Base-by-base conservation (phyloP, 352 stramenopile species). In the Globisporangium paddicum region DNA sequence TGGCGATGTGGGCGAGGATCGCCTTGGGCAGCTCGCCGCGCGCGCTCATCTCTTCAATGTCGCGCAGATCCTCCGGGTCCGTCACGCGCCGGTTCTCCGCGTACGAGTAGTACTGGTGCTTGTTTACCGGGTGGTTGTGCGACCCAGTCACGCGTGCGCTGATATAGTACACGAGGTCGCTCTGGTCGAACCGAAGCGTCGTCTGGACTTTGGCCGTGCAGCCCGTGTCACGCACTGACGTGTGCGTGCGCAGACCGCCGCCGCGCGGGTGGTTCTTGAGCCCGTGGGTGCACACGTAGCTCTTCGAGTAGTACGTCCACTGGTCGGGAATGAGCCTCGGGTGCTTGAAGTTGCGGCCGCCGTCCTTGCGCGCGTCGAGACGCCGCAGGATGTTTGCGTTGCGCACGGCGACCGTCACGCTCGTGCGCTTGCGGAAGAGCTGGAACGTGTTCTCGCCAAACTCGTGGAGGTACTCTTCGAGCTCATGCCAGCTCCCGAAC, bases 291-390 rank as follows among this genome's bases (percentile, higher is more conserved):
- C 80, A 90, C 25, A 90, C 58, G 48, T 85, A 88, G 3, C 77
- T 90, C 59, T 90, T 90, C n/a, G 76, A 87, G 41, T 90, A 90
- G 75, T 75, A 88, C 52, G 79, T 67, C 37, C 72, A 87, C 6
- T 59, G 57, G 9, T 73, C 59, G 2, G 80, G 80, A 30, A 88
- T 68, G 8, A 87, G 52, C 37, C 26, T n/a, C 19, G 49, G 49
- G 32, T 32, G 32, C 49, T 55, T 55, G 49, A 55, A 55, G 32
- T 55, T 55, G 19, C 49, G 49, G 18, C 45, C 25, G 34, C 16
- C 23, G 21, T 52, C 19, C 9, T 13, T 60, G 53, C 38, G 68
- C 56, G 54, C 75, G 10, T 67, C 63, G 63, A 77, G 66, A 18
- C 76, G 47, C 56, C 85, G 72, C 25, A 59, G 63, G 53, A 90